phyloP scores from a whole-genome alignment of 75 land plant species.

The Pseudotsuga menziesii region DNA sequence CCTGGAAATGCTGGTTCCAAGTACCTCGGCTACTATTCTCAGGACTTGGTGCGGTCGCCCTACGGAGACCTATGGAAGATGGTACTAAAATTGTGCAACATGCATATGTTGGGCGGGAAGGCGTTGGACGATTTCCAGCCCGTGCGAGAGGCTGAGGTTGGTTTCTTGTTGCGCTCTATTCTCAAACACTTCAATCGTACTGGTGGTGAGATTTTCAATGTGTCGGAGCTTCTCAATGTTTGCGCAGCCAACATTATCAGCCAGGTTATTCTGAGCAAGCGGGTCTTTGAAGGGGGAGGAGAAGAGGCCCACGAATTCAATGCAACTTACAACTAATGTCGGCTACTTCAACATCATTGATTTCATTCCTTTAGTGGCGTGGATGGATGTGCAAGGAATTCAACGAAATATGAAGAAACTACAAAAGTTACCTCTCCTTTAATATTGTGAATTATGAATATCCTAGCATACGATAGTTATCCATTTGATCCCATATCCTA shows the following conservation, averaged over 20 bases:
- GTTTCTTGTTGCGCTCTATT: conserved; percentile 8
- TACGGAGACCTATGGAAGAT: conserved; percentile 38
- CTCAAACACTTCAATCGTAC: background rate
- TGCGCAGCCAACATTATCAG: conserved; percentile 39
- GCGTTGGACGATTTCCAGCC: conserved; percentile 16
- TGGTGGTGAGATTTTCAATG: conserved; percentile 6
- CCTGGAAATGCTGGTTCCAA: conserved; percentile 22
- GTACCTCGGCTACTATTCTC: conserved; percentile 23
- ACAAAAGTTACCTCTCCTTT: background rate
- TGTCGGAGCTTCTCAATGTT: conserved; percentile 19
- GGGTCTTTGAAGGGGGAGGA: conserved; percentile 2
- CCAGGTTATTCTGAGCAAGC: conserved; percentile 2
- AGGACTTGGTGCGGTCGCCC: conserved; percentile 39
- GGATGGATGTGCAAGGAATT: background rate
- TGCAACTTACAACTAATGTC: background rate
- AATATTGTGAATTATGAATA: too few relatives aligned
- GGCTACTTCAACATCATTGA: conserved; percentile 11
- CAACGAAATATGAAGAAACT: conserved; percentile 17
- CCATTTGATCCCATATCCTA: too few relatives aligned
- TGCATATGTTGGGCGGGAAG: conserved; percentile 26
- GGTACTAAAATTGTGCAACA: conserved; percentile 23
- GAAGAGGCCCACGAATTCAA: background rate
- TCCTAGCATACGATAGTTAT: too few relatives aligned
- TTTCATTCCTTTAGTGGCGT: conserved; percentile 9
- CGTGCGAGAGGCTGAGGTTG: conserved; percentile 10